A percentile compares a stretch with the other conserved stretches of the same genome.
Evolutionary conservation across 768 basidiomycete genomes (phyloP).

Genomic region (Boletus barrowsii): DNA sequence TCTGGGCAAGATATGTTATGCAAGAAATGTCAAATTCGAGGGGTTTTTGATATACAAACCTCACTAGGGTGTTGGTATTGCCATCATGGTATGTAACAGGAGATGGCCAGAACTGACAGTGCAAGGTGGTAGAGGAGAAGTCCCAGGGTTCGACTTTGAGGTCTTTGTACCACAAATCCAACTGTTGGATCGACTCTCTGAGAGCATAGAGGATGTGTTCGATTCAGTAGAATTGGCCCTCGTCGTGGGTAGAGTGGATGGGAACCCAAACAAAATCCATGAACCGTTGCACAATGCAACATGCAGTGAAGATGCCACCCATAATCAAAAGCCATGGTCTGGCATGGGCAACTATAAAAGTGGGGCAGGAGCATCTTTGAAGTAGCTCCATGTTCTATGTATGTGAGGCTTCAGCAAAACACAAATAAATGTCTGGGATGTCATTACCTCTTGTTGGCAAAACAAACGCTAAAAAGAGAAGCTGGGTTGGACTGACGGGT

Average conservation of each 20-base stretch:
- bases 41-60: constrained; percentile 20
- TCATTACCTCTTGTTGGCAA: constrained; percentile 7
- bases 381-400: constrained; percentile 9
- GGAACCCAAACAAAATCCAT: constrained; percentile 33
- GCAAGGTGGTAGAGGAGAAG: not conserved
- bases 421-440: too few relatives aligned
- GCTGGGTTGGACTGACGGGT: constrained; percentile 30
- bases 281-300: constrained; percentile 32
- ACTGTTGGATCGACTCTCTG: constrained; percentile 3
- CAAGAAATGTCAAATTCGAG: constrained; percentile 20
- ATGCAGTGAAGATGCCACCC: constrained; percentile 29
- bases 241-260: constrained; percentile 11
- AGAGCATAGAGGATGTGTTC: constrained; percentile 24
- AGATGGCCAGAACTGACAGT: constrained; percentile 22
- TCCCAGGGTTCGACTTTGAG: not conserved
- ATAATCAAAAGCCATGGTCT: constrained; percentile 31
- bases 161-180: constrained; percentile 23
- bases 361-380: constrained; percentile 26
- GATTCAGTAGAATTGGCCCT: constrained; percentile 10
- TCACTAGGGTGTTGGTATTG: not conserved
- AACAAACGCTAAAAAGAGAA: constrained; percentile 22
- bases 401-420: not conserved
- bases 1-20: constrained; percentile 24
- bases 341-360: constrained; percentile 20
- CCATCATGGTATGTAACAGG: not conserved